Evolutionary conservation across 2,329 filamentous ascomycete species (phyloP).

Genomic region (Lachnellula subtilissima): DNA sequence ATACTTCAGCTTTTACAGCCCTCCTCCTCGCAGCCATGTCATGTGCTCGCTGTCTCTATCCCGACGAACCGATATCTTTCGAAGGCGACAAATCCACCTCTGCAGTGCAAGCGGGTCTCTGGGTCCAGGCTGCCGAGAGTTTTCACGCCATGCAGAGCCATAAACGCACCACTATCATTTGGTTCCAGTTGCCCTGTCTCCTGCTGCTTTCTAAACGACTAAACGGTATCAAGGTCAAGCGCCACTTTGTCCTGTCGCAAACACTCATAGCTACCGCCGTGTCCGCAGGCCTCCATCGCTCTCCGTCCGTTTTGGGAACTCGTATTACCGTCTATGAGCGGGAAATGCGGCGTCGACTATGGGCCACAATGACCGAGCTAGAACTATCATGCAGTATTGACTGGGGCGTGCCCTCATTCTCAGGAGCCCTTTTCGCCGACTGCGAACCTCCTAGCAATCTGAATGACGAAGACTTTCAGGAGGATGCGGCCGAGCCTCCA

Average conservation of each 20-base stretch:
- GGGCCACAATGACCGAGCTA: constrained; percentile 1
- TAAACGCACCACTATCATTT: not conserved
- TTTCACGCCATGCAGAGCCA: not conserved
- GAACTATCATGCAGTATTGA: not conserved
- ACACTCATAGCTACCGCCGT: not conserved
- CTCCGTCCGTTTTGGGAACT: not conserved
- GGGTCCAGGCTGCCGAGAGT: not conserved
- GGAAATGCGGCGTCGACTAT: constrained; percentile 4
- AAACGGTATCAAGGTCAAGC: not conserved
- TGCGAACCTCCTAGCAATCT: not conserved
- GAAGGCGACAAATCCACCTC: not conserved
- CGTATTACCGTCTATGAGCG: not conserved
- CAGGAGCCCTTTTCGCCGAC: not conserved
- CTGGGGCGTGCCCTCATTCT: not conserved
- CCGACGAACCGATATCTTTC: not conserved
- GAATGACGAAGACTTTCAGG: not conserved
- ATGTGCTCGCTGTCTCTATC: not conserved
- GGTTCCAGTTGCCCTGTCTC: not conserved
- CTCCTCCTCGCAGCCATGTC: constrained; percentile 20
- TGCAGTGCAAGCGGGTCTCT: not conserved
- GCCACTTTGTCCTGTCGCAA: constrained; percentile 1
- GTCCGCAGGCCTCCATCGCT: not conserved
- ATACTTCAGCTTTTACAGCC: constrained; percentile 14
- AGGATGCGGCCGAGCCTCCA: not conserved
- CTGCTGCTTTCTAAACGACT: not conserved